Evolutionary conservation across 345 rosid genomes (phyloP).

Genomic region (Hypericum androsaemum): DNA sequence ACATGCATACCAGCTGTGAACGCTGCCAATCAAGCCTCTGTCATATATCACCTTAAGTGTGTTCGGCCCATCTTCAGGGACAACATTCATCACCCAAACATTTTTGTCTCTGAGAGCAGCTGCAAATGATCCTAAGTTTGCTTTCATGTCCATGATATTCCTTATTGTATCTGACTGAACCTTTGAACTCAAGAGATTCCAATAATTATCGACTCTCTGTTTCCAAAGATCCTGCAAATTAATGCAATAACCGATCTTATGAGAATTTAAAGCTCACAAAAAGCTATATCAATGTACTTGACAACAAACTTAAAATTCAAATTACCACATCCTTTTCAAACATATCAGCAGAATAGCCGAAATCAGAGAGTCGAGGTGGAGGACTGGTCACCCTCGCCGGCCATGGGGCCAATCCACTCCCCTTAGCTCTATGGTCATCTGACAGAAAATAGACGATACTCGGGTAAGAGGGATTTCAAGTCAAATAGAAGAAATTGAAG

Average conservation of each 20-base stretch:
- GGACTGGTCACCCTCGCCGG: conserved; percentile 82
- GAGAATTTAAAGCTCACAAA: too few relatives aligned
- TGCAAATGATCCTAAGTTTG: conserved; percentile 80
- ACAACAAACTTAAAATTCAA: background rate
- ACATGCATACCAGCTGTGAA: conserved; percentile 65
- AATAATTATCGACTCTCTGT: conserved; percentile 62
- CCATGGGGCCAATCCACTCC: conserved; percentile 97
- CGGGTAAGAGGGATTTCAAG: conserved; percentile 8
- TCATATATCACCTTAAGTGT: conserved; percentile 76
- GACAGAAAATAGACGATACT: conserved; percentile 13
- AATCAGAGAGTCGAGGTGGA: conserved; percentile 85
- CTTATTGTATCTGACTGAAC: conserved; percentile 55
- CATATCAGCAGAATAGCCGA: conserved; percentile 66
- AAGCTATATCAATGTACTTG: background rate
- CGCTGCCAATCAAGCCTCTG: conserved; percentile 71
- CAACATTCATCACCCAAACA: conserved; percentile 92
- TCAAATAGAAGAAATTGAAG: too few relatives aligned
- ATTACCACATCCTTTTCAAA: conserved; percentile 82
- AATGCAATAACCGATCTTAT: conserved; percentile 13
- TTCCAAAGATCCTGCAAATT: conserved; percentile 62
- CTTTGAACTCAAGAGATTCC: conserved; percentile 72
- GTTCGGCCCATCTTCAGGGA: conserved; percentile 70
- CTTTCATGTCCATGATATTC: conserved; percentile 99
- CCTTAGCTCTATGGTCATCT: conserved; percentile 72
- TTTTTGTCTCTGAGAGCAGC: conserved; percentile 81